Base-by-base conservation (phyloP, 2,329 filamentous ascomycete species). In the Stagonosporopsis tanaceti region DNA sequence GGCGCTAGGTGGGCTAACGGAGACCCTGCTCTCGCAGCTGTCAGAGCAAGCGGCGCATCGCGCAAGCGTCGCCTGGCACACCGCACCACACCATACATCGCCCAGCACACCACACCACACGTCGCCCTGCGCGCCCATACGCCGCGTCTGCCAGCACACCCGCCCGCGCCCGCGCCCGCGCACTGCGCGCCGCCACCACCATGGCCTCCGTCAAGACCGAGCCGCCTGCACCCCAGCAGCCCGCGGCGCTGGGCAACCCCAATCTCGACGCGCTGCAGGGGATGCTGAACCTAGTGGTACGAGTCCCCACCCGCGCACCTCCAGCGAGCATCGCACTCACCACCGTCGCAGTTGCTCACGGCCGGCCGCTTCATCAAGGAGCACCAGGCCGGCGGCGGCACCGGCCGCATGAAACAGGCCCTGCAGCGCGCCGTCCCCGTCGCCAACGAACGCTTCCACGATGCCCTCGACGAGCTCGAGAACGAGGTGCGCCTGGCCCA, bases 401-500 rank as follows among this genome's bases (percentile, higher is more conserved):
- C 68, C 2, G 67, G 64, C 25, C 73, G 69, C 50, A 69, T 69
- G 64, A 61, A 72, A 67, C 47, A 70, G 60, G 52, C 63, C 59
- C 30, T 76, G 61, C 69, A 77, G 59, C 72, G 78, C 47, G 74
- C 69, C 38, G 67, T 84, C 14, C 77, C 80, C 2, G 67, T 65
- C 15, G 79, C 79, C 27, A 70, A 75, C 15, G 71, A 74, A 32
- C 71, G 76, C 61, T 84, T 81, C 59, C 80, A 84, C 63, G 76
- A 81, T 44, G 78, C 79, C n/a, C 77, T 84, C n/a, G 81, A 84
- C 68, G 74, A 79, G 55, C 74, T 84, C 14, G 81, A 83, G 63
- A 74, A 75, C 41, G 77, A 83, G 50, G 66, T 84, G 39, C 64
- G 61, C 55, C 62, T 68, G 17, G 73, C 75, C 7, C 73, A 77